These are phyloP conservation scores for Daldinia concentrica DNA, from an alignment of 495 filamentous ascomycete species.

Conservation along the genomic window DNA sequence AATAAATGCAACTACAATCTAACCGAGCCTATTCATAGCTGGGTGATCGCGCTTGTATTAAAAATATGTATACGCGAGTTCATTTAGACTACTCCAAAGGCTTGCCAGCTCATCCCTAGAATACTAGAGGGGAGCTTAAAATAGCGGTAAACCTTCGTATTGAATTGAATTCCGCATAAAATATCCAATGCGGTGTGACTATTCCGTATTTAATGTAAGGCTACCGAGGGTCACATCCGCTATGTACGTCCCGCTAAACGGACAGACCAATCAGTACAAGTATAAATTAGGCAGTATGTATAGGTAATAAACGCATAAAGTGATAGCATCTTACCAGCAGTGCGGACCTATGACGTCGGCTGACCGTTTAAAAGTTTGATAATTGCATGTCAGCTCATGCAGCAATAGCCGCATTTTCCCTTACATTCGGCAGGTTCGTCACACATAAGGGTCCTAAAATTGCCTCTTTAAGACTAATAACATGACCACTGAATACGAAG, in stretches of 20 bases:
- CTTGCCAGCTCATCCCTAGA: conserved; percentile 5
- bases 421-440: conserved; percentile 11
- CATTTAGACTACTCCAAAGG: not conserved
- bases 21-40: not conserved
- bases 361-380: conserved; percentile 1
- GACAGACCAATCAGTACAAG: conserved; percentile 13
- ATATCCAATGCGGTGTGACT: conserved; percentile 35
- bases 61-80: not conserved
- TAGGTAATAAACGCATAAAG: no score
- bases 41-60: not conserved
- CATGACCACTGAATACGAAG: conserved; percentile 7
- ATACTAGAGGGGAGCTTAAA: conserved; percentile 11
- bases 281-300: no score
- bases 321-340: conserved; percentile 22
- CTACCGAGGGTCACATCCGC: conserved; percentile 8
- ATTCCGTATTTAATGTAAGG: conserved; percentile 13
- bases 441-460: not conserved
- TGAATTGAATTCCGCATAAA: conserved; percentile 2
- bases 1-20: not conserved
- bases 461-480: not conserved
- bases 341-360: conserved; percentile 35
- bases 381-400: conserved; percentile 29
- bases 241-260: not conserved
- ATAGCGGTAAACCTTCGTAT: conserved; percentile 34
- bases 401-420: conserved; percentile 32